Evolutionary conservation across 306 rosid species (phyloP).

Genomic region (Prunus mira): DNA sequence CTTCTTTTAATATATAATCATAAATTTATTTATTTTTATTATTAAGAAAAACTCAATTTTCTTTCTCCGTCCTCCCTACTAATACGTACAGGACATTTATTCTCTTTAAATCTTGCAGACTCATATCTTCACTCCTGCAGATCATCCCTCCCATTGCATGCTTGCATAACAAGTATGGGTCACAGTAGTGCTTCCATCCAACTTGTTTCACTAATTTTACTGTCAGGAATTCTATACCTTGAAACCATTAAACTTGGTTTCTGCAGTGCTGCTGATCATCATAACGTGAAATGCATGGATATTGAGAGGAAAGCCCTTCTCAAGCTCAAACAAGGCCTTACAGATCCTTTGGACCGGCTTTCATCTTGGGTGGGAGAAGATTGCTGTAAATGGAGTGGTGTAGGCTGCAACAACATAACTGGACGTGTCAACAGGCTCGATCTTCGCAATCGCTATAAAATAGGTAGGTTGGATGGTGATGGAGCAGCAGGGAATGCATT

Average conservation of each 20-base stretch:
- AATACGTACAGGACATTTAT: no score
- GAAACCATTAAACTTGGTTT: not conserved
- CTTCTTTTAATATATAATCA: no score
- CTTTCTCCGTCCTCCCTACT: no score
- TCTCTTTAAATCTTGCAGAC: not conserved
- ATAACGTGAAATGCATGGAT: not conserved
- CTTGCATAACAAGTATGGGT: not conserved
- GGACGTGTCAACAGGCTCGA: conserved; percentile 8
- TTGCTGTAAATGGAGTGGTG: conserved; percentile 20
- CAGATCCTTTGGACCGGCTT: conserved; percentile 10
- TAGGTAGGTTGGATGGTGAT: not conserved
- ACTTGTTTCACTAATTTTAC: not conserved
- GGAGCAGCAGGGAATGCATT: not conserved
- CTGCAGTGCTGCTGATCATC: not conserved
- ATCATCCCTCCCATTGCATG: not conserved
- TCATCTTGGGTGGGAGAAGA: conserved; percentile 17
- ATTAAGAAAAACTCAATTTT: no score
- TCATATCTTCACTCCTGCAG: not conserved
- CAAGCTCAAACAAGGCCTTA: conserved; percentile 5
- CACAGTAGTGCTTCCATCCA: not conserved
- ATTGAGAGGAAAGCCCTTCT: conserved; percentile 20
- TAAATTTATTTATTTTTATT: no score
- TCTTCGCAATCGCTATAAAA: not conserved
- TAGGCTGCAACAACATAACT: conserved; percentile 15
- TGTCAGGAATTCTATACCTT: not conserved